phyloP scores from a whole-genome alignment of 73 alveolate species.

The Breviolum minutum region DNA sequence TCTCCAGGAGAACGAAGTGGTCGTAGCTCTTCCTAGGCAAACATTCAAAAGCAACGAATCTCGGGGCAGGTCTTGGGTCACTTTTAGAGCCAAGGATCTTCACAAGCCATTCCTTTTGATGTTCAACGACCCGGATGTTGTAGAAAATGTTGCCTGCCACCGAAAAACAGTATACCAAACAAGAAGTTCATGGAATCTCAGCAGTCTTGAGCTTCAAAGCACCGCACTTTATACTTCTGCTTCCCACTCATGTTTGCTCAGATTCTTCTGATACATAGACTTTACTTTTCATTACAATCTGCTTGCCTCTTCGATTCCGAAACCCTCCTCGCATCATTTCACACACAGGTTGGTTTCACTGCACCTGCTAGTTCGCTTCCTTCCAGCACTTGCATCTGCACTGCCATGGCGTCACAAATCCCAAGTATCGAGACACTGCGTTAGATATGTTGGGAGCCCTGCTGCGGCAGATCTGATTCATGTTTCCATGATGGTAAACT shows the following conservation, averaged over 20 bases:
- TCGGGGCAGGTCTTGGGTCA: neutral
- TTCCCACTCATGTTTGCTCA: too few relatives aligned
- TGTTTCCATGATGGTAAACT: neutral
- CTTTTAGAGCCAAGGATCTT: neutral
- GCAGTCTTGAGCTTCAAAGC: too few relatives aligned
- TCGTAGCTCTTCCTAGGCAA: slow-evolving; percentile 24
- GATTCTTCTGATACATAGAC: too few relatives aligned
- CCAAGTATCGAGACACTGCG: too few relatives aligned
- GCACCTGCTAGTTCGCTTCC: slow-evolving; percentile 40
- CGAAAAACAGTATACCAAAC: too few relatives aligned
- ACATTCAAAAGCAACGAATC: neutral
- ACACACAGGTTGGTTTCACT: neutral
- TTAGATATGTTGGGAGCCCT: too few relatives aligned
- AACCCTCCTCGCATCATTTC: too few relatives aligned
- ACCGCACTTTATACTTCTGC: too few relatives aligned
- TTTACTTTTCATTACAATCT: too few relatives aligned
- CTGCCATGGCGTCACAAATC: slow-evolving; percentile 40
- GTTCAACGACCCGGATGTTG: slow-evolving; percentile 67
- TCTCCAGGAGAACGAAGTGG: slow-evolving; percentile 31
- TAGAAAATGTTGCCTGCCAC: slow-evolving; percentile 37
- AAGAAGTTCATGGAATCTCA: too few relatives aligned
- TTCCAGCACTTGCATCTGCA: slow-evolving; percentile 60
- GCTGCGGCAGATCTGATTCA: too few relatives aligned
- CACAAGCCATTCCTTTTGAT: slow-evolving; percentile 53
- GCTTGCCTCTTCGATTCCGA: too few relatives aligned